These are phyloP conservation scores for Penicillium turbatum DNA, from an alignment of 495 filamentous ascomycete species.

Conservation along the genomic window DNA sequence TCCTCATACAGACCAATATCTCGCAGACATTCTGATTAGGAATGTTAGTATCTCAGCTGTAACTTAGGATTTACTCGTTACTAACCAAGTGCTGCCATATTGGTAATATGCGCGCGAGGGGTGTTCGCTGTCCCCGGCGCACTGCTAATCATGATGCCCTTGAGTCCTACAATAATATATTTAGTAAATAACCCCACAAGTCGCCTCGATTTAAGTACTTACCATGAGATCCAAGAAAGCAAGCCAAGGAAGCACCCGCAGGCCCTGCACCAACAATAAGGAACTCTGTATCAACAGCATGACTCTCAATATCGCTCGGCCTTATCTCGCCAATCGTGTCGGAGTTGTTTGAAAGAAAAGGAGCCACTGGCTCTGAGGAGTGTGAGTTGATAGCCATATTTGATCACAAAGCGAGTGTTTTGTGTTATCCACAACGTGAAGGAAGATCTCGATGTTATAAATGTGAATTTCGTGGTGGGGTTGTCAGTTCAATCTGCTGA, in stretches of 20 bases:
- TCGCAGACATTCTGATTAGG: slow-evolving; percentile 45
- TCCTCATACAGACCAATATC: slow-evolving; percentile 53
- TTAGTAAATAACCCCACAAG: not conserved
- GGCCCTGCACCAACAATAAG: slow-evolving; percentile 56
- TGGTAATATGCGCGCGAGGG: slow-evolving; percentile 54
- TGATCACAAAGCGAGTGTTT: not conserved
- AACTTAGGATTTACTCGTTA: not conserved
- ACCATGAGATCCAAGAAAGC: slow-evolving; percentile 52
- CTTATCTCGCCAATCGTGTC: not conserved
- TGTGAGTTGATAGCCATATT: not conserved
- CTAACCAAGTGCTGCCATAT: slow-evolving; percentile 44
- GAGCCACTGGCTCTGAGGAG: not conserved
- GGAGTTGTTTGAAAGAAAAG: not conserved
- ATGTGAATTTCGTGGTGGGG: not conserved
- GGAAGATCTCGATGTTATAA: not conserved
- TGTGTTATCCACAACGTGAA: not conserved
- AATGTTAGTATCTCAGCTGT: slow-evolving; percentile 10
- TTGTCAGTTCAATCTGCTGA: not conserved
- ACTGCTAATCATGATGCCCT: slow-evolving; percentile 46
- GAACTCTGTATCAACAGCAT: not conserved
- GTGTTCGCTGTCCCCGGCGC: slow-evolving; percentile 47
- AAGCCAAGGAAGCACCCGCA: slow-evolving; percentile 51
- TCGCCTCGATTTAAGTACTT: not conserved
- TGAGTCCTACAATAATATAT: slow-evolving; percentile 28
- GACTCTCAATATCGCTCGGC: not conserved